phyloP scores from a whole-genome alignment of 1,284 basidiomycete genomes.

The Phlebopus sp. region DNA sequence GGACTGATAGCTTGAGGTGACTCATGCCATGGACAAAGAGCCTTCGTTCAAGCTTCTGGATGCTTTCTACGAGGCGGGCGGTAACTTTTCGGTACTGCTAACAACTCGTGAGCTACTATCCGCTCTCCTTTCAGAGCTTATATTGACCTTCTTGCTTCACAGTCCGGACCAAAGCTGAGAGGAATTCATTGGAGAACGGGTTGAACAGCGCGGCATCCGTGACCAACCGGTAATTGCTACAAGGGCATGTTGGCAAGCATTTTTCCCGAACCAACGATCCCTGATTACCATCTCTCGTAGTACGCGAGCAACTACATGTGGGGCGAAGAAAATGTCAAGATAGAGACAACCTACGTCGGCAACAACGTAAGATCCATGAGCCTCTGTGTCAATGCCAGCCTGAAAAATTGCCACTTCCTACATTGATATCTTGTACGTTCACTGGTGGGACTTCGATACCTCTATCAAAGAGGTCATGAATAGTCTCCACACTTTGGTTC shows the following conservation, averaged over 20 bases:
- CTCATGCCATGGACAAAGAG: constrained; percentile 29
- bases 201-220: constrained; percentile 31
- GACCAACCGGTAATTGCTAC: constrained; percentile 37
- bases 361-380: constrained; percentile 48
- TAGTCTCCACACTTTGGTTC: constrained; percentile 43
- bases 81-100: constrained; percentile 24
- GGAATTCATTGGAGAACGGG: constrained; percentile 39
- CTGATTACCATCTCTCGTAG: not conserved
- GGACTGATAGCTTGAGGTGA: no score
- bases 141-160: not conserved
- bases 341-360: constrained; percentile 44
- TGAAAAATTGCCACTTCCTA: constrained; percentile 59
- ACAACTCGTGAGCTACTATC: constrained; percentile 8
- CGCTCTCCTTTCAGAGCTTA: not conserved
- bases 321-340: constrained; percentile 21
- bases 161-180: constrained; percentile 35
- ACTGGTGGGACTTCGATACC: constrained; percentile 48
- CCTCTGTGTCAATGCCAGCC: constrained; percentile 42
- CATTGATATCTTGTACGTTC: constrained; percentile 34
- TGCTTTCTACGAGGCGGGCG: constrained; percentile 28
- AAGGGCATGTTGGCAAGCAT: constrained; percentile 17
- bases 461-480: constrained; percentile 57
- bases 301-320: constrained; percentile 37
- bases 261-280: not conserved
- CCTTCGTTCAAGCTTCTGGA: constrained; percentile 38